Percentiles rank a stretch among this genome's conserved stretches.
These are phyloP conservation scores for Fusarium scirpi DNA, from an alignment of 2,329 filamentous ascomycete species.

Conservation along the genomic window DNA sequence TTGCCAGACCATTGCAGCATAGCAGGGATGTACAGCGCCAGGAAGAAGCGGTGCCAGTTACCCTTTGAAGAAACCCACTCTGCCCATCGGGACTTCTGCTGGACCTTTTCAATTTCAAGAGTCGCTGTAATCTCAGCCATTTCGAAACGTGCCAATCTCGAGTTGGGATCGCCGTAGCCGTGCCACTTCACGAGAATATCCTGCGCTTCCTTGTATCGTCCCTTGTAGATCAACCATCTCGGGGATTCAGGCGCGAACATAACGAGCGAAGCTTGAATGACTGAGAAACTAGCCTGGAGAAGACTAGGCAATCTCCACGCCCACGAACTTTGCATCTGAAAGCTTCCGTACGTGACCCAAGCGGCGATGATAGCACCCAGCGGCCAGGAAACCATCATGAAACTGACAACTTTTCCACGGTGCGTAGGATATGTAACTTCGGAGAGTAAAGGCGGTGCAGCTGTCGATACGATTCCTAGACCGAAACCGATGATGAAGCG, in stretches of 20 bases:
- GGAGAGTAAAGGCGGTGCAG: slow-evolving; percentile 51
- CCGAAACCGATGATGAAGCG: slow-evolving; percentile 56
- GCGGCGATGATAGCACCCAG: slow-evolving; percentile 40
- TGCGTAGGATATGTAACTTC: slow-evolving; percentile 54
- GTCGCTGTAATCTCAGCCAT: slow-evolving; percentile 43
- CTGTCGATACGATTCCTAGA: slow-evolving; percentile 52
- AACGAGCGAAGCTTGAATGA: slow-evolving; percentile 16
- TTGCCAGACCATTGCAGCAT: slow-evolving; percentile 49
- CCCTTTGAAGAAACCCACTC: slow-evolving; percentile 43
- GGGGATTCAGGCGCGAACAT: slow-evolving; percentile 41
- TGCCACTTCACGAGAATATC: slow-evolving; percentile 43
- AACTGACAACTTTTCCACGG: slow-evolving; percentile 49
- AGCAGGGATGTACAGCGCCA: slow-evolving; percentile 47
- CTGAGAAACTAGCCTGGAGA: slow-evolving; percentile 55
- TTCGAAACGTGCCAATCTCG: slow-evolving; percentile 29
- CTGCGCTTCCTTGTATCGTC: slow-evolving; percentile 39
- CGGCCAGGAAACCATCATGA: slow-evolving; percentile 44
- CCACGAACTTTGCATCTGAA: slow-evolving; percentile 56
- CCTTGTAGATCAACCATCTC: slow-evolving; percentile 46
- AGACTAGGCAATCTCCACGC: slow-evolving; percentile 64
- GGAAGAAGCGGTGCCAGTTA: slow-evolving; percentile 50
- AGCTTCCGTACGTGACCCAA: slow-evolving; percentile 56
- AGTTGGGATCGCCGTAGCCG: slow-evolving; percentile 35
- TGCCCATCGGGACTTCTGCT: slow-evolving; percentile 39
- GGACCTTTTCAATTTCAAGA: slow-evolving; percentile 42